Conservation (phyloP, 1,284 basidiomycete species). For the Microbotryum intermedium region DNA sequence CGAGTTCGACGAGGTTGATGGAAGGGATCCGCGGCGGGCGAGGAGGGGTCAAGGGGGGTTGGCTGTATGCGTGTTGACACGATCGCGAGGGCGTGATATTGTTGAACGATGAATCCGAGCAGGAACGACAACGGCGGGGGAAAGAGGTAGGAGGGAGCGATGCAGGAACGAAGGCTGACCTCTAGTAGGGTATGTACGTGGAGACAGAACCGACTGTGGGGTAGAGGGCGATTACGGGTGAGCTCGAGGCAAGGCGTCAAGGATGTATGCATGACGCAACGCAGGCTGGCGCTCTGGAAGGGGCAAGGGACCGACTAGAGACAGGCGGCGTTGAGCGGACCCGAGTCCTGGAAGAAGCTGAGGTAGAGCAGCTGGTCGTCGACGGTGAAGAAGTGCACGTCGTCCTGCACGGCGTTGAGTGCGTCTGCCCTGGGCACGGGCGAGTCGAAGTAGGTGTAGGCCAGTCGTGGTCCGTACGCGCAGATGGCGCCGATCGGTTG, state of each 20-base stretch:
- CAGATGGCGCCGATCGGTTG: slow-evolving; percentile 22
- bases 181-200: slow-evolving; percentile 79
- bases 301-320: slow-evolving; percentile 48
- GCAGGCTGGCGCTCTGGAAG: not conserved
- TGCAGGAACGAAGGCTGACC: slow-evolving; percentile 44
- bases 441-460: slow-evolving; percentile 29
- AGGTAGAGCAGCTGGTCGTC: slow-evolving; percentile 88
- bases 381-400: slow-evolving; percentile 48
- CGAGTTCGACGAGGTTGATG: too few relatives aligned
- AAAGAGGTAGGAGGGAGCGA: slow-evolving; percentile 12
- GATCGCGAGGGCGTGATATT: not conserved
- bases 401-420: slow-evolving; percentile 20
- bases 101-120: not conserved
- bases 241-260: not conserved
- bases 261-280: not conserved
- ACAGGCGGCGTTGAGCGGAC: slow-evolving; percentile 84
- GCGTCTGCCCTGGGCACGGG: slow-evolving; percentile 19
- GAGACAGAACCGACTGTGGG: slow-evolving; percentile 62
- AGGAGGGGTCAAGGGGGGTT: not conserved
- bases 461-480: slow-evolving; percentile 26
- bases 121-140: not conserved
- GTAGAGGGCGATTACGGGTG: not conserved
- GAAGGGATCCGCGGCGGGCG: not conserved
- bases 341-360: slow-evolving; percentile 90
- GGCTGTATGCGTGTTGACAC: too few relatives aligned